Evolutionary conservation across 495 filamentous ascomycete genomes (phyloP), one percentile per base, ranked within the genome.

Genomic region (Xylaria longipes): DNA sequence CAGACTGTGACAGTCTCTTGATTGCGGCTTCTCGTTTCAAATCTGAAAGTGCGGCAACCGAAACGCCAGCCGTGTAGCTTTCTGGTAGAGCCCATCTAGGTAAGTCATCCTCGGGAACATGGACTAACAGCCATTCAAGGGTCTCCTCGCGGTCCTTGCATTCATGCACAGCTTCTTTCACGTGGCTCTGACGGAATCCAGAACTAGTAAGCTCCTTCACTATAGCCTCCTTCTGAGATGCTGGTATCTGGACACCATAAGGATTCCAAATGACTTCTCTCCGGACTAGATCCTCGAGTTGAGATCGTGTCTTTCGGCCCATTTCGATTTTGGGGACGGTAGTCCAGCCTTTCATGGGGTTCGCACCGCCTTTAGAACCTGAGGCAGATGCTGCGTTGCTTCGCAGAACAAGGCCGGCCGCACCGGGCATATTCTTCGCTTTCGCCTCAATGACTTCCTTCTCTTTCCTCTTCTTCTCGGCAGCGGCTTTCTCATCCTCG

Each of bases 51-150:
- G 91, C 90, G 1, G 89, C 94, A 70, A 98, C 90, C 57, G 89
- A 93, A 61, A 98, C 89, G 20, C 96, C 96, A 12, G 94, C 94
- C 1, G 89, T 88, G 76, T 99, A 99, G 52, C 88, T 90, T 80
- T 96, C 95, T 4, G 97, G 97, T 31, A 99, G 83, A 78, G 92
- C 91, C 93, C 95, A 97, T 22, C 86, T 79, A 0, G 96, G 96
- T 2, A 98, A 82, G 79, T 99, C 96, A 79, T 98, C 97, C 80
- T 99, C 96, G 3, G 96, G 97, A 25, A 99, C 93, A 80, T 99
- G 95, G 39, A 98, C 92, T 27, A 99, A 85, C 25, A 99, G 88
- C 96, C 96, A 99, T 74, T 89, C 88, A 9, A 99, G 83, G 15
- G 93, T 89, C 80, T 98, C 97, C 78, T 98, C 95, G n/a, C 90